A percentile compares a stretch with the other conserved stretches of the same genome.
phyloP scores from a whole-genome alignment of 2,329 filamentous ascomycete genomes.

The Monilinia fructicola region DNA sequence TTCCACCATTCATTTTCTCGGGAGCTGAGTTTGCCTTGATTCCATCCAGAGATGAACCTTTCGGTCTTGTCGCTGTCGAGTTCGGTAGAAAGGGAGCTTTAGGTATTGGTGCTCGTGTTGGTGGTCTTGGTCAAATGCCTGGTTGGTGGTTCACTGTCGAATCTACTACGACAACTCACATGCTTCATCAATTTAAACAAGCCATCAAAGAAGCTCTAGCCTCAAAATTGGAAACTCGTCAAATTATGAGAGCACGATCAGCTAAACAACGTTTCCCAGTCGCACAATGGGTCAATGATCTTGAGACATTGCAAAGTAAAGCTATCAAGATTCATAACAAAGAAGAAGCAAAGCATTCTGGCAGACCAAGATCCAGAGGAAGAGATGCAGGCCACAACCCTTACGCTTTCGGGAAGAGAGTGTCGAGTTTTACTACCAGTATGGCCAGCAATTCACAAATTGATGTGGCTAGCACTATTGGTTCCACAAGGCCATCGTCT shows the following conservation, averaged over 20 bases:
- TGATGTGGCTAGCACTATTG: constrained; percentile 21
- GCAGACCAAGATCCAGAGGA: constrained; percentile 24
- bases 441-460: constrained; percentile 22
- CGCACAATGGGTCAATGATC: constrained; percentile 63
- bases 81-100: constrained; percentile 68
- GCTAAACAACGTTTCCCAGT: constrained; percentile 67
- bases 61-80: constrained; percentile 67
- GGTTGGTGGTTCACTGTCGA: constrained; percentile 72
- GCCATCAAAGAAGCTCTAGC: constrained; percentile 62
- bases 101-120: constrained; percentile 64
- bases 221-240: constrained; percentile 55
- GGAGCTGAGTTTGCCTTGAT: constrained; percentile 69
- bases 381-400: constrained; percentile 5
- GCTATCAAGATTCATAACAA: constrained; percentile 49
- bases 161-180: constrained; percentile 60
- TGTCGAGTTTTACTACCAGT: constrained; percentile 21
- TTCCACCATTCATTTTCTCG: constrained; percentile 66
- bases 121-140: constrained; percentile 68
- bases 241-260: constrained; percentile 63
- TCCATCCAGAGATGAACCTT: constrained; percentile 67
- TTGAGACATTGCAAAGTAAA: constrained; percentile 60
- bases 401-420: constrained; percentile 13
- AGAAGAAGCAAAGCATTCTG: constrained; percentile 19
- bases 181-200: constrained; percentile 63
- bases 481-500: constrained; percentile 11